Base-by-base conservation (phyloP, 1,139 yeast species). In the Geotrichum cucujoidarum region DNA sequence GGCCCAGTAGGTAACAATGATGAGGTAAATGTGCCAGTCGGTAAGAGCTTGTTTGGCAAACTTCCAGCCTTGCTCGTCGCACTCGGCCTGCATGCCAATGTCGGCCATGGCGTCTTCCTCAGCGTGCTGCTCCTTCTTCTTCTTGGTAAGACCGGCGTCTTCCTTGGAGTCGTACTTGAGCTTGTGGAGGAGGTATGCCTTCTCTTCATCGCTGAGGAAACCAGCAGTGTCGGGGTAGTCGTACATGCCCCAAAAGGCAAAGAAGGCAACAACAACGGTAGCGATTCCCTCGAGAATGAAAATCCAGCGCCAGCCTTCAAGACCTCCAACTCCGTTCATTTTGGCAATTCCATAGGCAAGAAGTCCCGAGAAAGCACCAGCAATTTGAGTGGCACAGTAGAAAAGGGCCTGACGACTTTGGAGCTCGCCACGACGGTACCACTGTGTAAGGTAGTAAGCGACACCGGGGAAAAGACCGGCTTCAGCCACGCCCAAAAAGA, bases 391-490 rank as follows among this genome's bases (percentile, higher is more conserved):
- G 3, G 65, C 60, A 10, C 82, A 72, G 59, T 76, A 79, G 56
- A 81, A 71, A 51, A 80, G 67, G 14, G 86, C 77, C 60, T 76
- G 75, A 60, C 88, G 70, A 39, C 75, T 67, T 4, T 80, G 62
- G 30, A 67, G 57, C 45, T 67, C 70, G 4, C 56, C 54, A 21
- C 61, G 58, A 36, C 57, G 54, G 56, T 67, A 67, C 67, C 69
- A 65, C 39, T 52, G 49, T 5, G 63, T 53, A 36, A 63, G 52
- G 38, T 60, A 54, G 50, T 55, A 61, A 29, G 60, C 54, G 29
- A 61, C 59, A 8, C 64, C 65, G 1, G 86, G 49, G 24, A 48
- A 45, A n/a, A 48, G 42, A 32, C 48, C 48, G 29, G 45, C 51
- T 40, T 45, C 49, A 27, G 45, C 24, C 13, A 45, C 34, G 29